Evolutionary conservation across 2,329 filamentous ascomycete species (phyloP), one percentile per base, ranked within the genome.

Genomic region (Ustilaginoidea virens): DNA sequence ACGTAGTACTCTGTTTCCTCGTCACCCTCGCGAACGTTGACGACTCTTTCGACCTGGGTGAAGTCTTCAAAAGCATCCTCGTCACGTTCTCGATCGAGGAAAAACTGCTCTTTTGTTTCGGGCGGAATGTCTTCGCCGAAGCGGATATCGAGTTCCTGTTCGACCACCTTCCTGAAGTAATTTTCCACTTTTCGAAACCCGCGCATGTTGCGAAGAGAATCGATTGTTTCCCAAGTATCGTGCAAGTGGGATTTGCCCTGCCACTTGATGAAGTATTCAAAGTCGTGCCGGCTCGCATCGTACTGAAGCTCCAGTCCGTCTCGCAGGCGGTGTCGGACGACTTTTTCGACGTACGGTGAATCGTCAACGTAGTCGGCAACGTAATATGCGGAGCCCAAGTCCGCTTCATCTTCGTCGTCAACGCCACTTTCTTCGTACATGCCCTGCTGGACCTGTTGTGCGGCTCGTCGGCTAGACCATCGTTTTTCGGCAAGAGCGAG

Each of bases 261-360:
- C 90, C 92, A 98, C 59, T 98, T 98, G 54, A 98, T 85, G 53
- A 77, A 70, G 42, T 66, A 98, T 46, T 96, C 83, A 43, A 90
- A 94, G 47, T 94, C 81, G 30, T 85, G 71, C 40, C 67, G 64
- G 15, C 54, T 62, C 2, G 64, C 49, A 27, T 81, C 74, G 31
- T 61, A 59, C 10, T 63, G 55, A 33, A 72, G 51, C 36, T 69
- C 70, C 26, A 68, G 55, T 11, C 67, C 81, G 19, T 82, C 77
- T 49, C 74, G 80, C 21, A 81, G 60, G 27, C 80, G 74, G 52
- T 96, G 86, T 39, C 92, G 81, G 30, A 98, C 70, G 29, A 98
- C 79, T 38, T 81, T 74, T 49, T 98, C 90, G 39, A 98, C 85
- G 41, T 83, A 85, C 12, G 85, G 82, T 4, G 75, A 72, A 43